Evolutionary conservation across 2,329 filamentous ascomycete species (phyloP), one percentile per base, ranked within the genome.

Genomic region (Clarireedia hainanense): DNA sequence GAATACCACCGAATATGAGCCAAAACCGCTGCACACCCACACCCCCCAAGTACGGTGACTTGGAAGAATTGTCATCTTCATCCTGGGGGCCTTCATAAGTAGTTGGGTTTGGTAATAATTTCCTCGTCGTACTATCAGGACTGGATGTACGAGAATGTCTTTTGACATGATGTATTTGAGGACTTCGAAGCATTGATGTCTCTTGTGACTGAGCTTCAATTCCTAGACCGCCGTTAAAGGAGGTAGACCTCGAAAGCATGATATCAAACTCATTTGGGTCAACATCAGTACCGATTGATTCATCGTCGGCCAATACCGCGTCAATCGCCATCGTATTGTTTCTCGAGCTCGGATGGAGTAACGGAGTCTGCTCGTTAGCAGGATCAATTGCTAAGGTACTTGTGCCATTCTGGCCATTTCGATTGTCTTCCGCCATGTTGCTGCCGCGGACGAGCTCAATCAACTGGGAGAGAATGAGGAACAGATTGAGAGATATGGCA

Each of bases 1-100:
- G 70, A 47, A 86, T 74, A 50, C 79, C 78, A 5, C 71, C 62
- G 65, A 86, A 88, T 55, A 86, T 80, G 58, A 81, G 66, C 77
- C 80, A 83, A 71, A 88, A 88, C 24, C 57, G 58, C 30, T 76
- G 74, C 6, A 72, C 67, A 34, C 68, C 69, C 7, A 78, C 73
- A 58, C 75, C 74, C 59, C 73, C 73, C 59, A 75, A 73, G 43
- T 63, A 70, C 0, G 67, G 67, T 52, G 64, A 58, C 65, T 62
- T 43, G 9, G 30, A 2, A 50, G 57, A 56, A 15, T 58, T 42
- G 14, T 34, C 49, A 47, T 62, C 60, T 5, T 57, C 58, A 14
- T 59, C 36, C 6, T 34, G 46, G 20, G 55, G 27, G 27, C 27
- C 36, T 10, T 52, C 52, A 9, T 55, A 46, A 20, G 43, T 50